Evolutionary conservation across 345 rosid species (phyloP).

Genomic region (Citrus sp.): DNA sequence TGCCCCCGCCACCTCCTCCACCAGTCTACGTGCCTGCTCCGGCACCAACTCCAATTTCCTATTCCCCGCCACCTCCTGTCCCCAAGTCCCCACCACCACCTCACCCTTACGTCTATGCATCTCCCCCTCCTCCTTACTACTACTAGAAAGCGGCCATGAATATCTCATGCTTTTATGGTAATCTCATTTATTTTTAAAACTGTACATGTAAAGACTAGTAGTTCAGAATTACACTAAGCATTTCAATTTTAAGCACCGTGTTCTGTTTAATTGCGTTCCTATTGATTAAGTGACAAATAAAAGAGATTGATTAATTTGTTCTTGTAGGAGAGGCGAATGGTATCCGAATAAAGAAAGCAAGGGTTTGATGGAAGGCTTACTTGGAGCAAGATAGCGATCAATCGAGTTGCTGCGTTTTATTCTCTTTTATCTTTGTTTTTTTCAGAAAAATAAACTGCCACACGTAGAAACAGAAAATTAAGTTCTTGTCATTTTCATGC

Average conservation of each 20-base stretch:
- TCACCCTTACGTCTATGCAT: constrained; percentile 20
- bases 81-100: neutral
- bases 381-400: neutral
- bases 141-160: constrained; percentile 20
- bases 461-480: neutral
- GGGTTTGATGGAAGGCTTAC: neutral
- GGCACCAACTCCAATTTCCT: neutral
- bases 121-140: constrained; percentile 60
- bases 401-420: constrained; percentile 1
- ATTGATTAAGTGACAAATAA: no score
- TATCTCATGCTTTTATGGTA: no score
- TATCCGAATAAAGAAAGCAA: constrained; percentile 9
- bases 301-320: neutral
- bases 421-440: neutral
- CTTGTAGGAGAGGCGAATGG: constrained; percentile 10
- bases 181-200: neutral
- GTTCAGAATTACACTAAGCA: no score
- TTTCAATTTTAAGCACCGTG: neutral
- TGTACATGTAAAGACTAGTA: no score
- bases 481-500: no score
- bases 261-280: neutral
- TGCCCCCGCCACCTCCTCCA: constrained; percentile 8
- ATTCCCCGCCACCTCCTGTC: neutral
- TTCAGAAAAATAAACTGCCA: neutral
- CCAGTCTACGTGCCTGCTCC: neutral